A percentile compares a stretch with the other conserved stretches of the same genome.
Conservation (phyloP, 148 eudicot genomes). For the Silene conica region DNA sequence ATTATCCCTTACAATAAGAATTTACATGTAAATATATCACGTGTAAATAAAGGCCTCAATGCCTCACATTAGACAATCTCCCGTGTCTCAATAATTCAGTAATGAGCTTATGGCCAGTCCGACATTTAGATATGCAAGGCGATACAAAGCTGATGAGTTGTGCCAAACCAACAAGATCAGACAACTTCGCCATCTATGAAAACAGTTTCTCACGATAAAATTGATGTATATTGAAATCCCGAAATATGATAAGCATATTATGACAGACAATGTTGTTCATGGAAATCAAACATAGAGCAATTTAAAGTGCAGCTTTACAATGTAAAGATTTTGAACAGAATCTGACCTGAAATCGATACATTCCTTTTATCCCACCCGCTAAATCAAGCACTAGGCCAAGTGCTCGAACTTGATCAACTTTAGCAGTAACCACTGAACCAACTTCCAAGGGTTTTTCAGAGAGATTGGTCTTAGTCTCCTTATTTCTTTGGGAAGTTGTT, state of each 20-base stretch:
- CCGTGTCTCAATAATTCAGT: too few relatives aligned
- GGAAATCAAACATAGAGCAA: background rate
- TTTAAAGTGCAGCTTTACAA: background rate
- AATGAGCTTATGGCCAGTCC: background rate
- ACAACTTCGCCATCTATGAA: constrained; percentile 1
- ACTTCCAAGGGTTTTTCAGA: constrained; percentile 53
- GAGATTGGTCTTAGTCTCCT: constrained; percentile 24
- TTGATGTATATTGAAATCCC: background rate
- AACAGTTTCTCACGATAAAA: background rate
- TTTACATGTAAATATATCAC: too few relatives aligned
- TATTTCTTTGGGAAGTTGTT: constrained; percentile 9
- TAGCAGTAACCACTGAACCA: constrained; percentile 60
- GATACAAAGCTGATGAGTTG: background rate
- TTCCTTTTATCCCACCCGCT: constrained; percentile 78
- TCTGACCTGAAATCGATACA: constrained; percentile 84
- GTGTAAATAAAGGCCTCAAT: too few relatives aligned
- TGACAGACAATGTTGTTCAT: background rate
- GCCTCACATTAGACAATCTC: too few relatives aligned
- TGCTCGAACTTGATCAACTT: constrained; percentile 77
- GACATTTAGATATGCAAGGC: background rate
- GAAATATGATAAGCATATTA: background rate
- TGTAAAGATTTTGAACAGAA: background rate
- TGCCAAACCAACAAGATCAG: background rate
- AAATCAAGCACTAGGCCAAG: constrained; percentile 86
- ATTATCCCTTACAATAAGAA: too few relatives aligned